phyloP scores from a whole-genome alignment of 2,329 filamentous ascomycete genomes.

The Arthrobotrys entomopaga region DNA sequence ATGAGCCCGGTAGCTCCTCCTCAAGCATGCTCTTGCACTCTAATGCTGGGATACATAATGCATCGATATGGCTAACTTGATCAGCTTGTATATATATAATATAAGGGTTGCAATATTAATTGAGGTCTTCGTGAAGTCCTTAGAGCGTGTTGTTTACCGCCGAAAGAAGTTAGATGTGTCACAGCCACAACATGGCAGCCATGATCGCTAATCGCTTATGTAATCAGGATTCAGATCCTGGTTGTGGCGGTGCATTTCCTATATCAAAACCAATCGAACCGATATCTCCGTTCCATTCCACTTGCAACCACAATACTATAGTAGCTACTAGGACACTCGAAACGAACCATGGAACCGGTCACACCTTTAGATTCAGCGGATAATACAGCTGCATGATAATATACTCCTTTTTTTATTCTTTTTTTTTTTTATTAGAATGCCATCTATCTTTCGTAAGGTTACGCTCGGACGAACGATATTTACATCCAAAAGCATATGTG shows the following conservation, averaged over 20 bases:
- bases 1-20: too few species aligned
- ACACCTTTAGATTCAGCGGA: constrained; percentile 20
- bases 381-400: constrained; percentile 18
- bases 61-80: too few species aligned
- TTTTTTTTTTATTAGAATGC: constrained; percentile 23
- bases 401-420: background rate
- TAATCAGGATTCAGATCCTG: constrained; percentile 48
- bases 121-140: too few species aligned
- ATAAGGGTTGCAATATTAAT: too few species aligned
- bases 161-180: background rate
- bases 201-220: too few species aligned
- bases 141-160: too few species aligned
- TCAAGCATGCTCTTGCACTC: too few species aligned
- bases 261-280: constrained; percentile 42
- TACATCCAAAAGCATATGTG: constrained; percentile 9
- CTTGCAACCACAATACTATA: too few species aligned
- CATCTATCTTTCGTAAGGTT: background rate
- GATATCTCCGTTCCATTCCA: constrained; percentile 7
- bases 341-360: constrained; percentile 20
- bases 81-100: too few species aligned
- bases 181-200: constrained; percentile 30
- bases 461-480: constrained; percentile 25
- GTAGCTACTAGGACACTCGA: too few species aligned
- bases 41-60: too few species aligned
- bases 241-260: constrained; percentile 40